phyloP scores from a whole-genome alignment of 2,329 filamentous ascomycete genomes.

The Exophiala lecanii-corni region DNA sequence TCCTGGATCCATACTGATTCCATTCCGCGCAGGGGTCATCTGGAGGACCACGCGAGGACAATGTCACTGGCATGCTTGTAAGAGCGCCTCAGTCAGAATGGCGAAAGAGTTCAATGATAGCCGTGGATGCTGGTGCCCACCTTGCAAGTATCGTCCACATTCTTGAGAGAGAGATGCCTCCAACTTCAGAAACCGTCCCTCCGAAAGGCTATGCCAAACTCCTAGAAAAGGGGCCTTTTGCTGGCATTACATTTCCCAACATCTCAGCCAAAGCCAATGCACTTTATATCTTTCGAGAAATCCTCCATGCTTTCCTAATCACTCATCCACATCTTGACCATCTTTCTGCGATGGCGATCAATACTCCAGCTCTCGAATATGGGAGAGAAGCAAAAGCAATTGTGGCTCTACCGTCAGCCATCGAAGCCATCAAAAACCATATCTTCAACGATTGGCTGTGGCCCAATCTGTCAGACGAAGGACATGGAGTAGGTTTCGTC shows the following conservation, averaged over 20 bases:
- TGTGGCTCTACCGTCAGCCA: constrained; percentile 81
- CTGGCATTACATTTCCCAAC: constrained; percentile 67
- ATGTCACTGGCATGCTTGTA: constrained; percentile 83
- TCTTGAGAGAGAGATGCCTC: constrained; percentile 55
- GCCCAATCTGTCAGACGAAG: constrained; percentile 95
- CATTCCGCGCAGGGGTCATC: constrained; percentile 67
- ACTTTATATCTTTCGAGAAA: constrained; percentile 68
- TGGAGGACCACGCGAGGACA: constrained; percentile 84
- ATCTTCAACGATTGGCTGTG: constrained; percentile 98
- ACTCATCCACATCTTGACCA: constrained; percentile 98
- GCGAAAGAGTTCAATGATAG: constrained; percentile 75
- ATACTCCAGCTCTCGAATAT: constrained; percentile 80
- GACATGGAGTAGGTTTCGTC: constrained; percentile 85
- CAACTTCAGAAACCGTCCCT: constrained; percentile 26
- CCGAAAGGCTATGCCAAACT: constrained; percentile 26
- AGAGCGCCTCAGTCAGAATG: constrained; percentile 74
- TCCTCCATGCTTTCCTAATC: constrained; percentile 85
- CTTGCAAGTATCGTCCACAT: constrained; percentile 79
- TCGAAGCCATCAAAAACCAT: constrained; percentile 84
- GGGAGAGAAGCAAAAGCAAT: constrained; percentile 74
- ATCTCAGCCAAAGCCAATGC: constrained; percentile 70
- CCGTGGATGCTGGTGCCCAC: constrained; percentile 91
- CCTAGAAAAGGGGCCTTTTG: constrained; percentile 65
- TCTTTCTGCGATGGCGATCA: constrained; percentile 84
- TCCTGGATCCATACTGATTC: constrained; percentile 6